A percentile compares a stretch with the other conserved stretches of the same genome.
These are phyloP conservation scores for Fragilaria crotonensis DNA, from an alignment of 108 stramenopile genomes.

Conservation along the genomic window DNA sequence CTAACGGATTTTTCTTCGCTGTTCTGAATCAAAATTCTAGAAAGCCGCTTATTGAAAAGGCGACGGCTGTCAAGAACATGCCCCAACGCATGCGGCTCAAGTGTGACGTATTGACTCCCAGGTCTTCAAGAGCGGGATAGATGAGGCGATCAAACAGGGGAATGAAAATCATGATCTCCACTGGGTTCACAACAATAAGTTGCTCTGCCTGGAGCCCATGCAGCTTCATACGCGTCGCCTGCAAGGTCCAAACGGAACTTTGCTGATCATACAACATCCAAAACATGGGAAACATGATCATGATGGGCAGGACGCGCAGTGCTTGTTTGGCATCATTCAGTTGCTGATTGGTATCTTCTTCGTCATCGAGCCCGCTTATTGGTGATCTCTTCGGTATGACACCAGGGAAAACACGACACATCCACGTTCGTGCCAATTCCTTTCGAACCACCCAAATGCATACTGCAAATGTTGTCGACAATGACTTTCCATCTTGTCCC, in stretches of 20 bases:
- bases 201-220: conserved; percentile 52
- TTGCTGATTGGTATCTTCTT: conserved; percentile 1
- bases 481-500: conserved; percentile 8
- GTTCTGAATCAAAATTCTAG: conserved; percentile 36
- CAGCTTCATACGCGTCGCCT: conserved; percentile 38
- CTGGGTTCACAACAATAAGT: conserved; percentile 46
- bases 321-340: conserved; percentile 28
- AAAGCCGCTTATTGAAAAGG: conserved; percentile 38
- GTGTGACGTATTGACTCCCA: conserved; percentile 22
- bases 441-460: conserved; percentile 2
- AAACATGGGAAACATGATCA: conserved; percentile 49
- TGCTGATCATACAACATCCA: conserved; percentile 77
- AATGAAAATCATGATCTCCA: conserved; percentile 52
- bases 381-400: not conserved
- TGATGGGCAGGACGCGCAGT: conserved; percentile 34
- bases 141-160: conserved; percentile 48
- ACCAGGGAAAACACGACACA: not conserved
- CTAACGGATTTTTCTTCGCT: conserved; percentile 11
- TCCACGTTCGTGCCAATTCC: not conserved
- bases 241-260: conserved; percentile 56
- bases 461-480: conserved; percentile 3
- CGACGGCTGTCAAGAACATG: conserved; percentile 41
- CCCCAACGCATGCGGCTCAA: conserved; percentile 48
- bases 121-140: conserved; percentile 39
- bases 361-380: not conserved